A percentile compares a stretch with the other conserved stretches of the same genome.
phyloP scores from a whole-genome alignment of 768 basidiomycete genomes.

The Sporobolomyces phaffii region DNA sequence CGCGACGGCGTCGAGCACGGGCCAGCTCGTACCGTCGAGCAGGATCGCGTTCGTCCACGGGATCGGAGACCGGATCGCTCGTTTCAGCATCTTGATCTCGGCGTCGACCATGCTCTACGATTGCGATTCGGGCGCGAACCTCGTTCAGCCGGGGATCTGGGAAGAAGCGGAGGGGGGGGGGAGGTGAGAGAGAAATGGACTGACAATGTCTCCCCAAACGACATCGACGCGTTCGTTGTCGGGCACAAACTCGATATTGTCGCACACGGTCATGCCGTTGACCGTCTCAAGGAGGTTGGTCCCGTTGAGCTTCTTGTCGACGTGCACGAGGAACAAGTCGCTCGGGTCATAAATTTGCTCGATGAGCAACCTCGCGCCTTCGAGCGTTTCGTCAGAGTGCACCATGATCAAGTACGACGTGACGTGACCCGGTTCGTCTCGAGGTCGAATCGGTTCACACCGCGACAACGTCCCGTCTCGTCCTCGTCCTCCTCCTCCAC shows the following conservation, averaged over 20 bases:
- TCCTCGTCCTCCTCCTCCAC: no score
- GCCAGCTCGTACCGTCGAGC: neutral
- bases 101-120: slow-evolving; percentile 8
- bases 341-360: slow-evolving; percentile 1
- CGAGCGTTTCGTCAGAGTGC: neutral
- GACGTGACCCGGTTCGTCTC: neutral
- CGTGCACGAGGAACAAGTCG: slow-evolving; percentile 3
- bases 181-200: neutral
- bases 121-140: no score
- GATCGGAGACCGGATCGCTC: neutral
- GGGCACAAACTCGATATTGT: slow-evolving; percentile 6
- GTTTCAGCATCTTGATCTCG: neutral
- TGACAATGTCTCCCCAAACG: slow-evolving; percentile 1
- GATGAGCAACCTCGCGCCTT: slow-evolving; percentile 1
- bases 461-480: no score
- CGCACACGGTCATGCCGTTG: neutral
- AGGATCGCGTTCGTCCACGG: neutral
- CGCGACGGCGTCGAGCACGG: neutral
- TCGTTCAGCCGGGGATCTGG: neutral
- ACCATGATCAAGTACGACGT: slow-evolving; percentile 8
- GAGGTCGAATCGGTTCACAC: neutral
- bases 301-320: neutral
- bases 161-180: neutral
- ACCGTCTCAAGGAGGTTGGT: neutral
- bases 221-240: neutral